These are phyloP conservation scores for Epichloe gansuensis DNA, from an alignment of 2,329 filamentous ascomycete species.

Conservation along the genomic window DNA sequence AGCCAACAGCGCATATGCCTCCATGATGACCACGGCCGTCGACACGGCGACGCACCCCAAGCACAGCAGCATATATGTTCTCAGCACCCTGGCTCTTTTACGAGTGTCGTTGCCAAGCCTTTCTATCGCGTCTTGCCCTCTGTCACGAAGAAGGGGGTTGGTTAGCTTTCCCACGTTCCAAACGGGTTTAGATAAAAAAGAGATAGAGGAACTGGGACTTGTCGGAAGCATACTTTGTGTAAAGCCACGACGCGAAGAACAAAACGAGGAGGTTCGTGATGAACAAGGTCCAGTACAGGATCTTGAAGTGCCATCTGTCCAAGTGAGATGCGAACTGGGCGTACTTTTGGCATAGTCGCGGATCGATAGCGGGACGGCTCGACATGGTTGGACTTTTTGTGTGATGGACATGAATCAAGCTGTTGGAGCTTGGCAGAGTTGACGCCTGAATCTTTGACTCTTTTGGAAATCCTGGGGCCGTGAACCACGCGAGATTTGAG, in stretches of 20 bases:
- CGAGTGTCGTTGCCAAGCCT: slow-evolving; percentile 19
- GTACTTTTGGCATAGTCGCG: slow-evolving; percentile 25
- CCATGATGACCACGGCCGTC: slow-evolving; percentile 36
- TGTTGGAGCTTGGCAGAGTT: no score
- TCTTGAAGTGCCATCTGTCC: slow-evolving; percentile 29
- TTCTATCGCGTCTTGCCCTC: slow-evolving; percentile 26
- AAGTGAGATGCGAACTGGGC: slow-evolving; percentile 33
- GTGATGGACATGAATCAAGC: no score
- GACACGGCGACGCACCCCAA: slow-evolving; percentile 32
- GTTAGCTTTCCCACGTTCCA: background rate
- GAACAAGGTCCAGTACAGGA: slow-evolving; percentile 36
- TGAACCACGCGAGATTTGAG: background rate
- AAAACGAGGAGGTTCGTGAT: slow-evolving; percentile 30
- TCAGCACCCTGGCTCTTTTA: slow-evolving; percentile 24
- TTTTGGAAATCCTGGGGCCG: background rate
- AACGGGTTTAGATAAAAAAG: background rate
- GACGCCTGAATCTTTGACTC: no score
- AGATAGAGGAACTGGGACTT: background rate
- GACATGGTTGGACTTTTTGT: background rate
- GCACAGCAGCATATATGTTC: slow-evolving; percentile 31
- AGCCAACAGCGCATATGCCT: slow-evolving; percentile 40
- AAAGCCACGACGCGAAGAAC: slow-evolving; percentile 31
- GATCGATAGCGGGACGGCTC: slow-evolving; percentile 9
- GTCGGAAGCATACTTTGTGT: slow-evolving; percentile 23
- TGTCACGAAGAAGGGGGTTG: slow-evolving; percentile 5